phyloP scores from a whole-genome alignment of 768 basidiomycete species.

The Tylopilus cervinicoccineus region DNA sequence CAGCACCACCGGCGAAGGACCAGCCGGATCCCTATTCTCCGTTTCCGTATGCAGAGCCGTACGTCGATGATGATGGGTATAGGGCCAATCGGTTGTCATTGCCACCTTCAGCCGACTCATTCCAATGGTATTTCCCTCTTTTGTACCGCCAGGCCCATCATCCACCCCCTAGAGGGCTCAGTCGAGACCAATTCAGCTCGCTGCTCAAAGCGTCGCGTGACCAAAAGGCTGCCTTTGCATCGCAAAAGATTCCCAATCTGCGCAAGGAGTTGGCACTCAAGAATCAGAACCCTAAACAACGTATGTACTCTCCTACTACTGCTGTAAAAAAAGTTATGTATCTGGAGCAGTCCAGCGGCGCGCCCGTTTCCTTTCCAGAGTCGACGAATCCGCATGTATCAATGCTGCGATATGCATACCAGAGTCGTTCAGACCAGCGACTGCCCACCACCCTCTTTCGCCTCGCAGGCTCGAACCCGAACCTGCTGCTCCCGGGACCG shows the following conservation, averaged over 20 bases:
- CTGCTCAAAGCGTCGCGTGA: conserved; percentile 61
- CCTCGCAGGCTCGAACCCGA: conserved; percentile 67
- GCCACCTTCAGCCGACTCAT: conserved; percentile 33
- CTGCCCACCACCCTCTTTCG: conserved; percentile 66
- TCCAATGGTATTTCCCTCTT: conserved; percentile 44
- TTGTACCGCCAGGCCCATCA: conserved; percentile 42
- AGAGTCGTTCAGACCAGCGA: conserved; percentile 52
- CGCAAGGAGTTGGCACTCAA: conserved; percentile 73
- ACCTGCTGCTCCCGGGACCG: conserved; percentile 51
- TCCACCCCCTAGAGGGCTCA: conserved; percentile 48
- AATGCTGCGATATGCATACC: conserved; percentile 51
- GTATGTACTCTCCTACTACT: conserved; percentile 39
- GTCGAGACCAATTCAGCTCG: conserved; percentile 58
- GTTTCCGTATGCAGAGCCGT: conserved; percentile 37
- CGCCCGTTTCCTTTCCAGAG: conserved; percentile 69
- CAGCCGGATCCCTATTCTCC: conserved; percentile 59
- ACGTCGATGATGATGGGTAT: conserved; percentile 47
- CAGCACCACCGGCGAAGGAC: conserved; percentile 54
- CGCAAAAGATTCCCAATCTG: conserved; percentile 52
- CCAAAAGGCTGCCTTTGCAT: conserved; percentile 42
- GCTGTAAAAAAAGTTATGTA: not conserved
- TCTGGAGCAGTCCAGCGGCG: conserved; percentile 58
- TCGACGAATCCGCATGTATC: conserved; percentile 65
- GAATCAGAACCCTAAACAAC: conserved; percentile 68
- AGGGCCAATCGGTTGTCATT: conserved; percentile 54